Evolutionary conservation across 768 basidiomycete species (phyloP).

Genomic region (Xerocomus potaroensis): DNA sequence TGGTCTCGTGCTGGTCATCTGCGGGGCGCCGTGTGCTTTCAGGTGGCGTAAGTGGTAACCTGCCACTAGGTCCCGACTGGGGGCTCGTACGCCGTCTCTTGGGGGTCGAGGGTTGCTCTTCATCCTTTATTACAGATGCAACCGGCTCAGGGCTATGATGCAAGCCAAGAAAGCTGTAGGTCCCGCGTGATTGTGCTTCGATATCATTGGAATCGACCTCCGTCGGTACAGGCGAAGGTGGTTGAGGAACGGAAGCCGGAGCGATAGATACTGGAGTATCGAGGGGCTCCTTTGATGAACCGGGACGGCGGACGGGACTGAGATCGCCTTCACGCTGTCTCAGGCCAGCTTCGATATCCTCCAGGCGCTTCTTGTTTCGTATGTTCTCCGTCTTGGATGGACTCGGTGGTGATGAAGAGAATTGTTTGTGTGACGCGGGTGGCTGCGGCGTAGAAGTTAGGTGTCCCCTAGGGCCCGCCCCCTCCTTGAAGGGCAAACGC

Average conservation of each 20-base stretch:
- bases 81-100: constrained; percentile 18
- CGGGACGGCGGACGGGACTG: constrained; percentile 6
- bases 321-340: constrained; percentile 12
- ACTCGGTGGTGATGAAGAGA: background rate
- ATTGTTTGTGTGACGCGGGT: background rate
- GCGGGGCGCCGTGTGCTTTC: constrained; percentile 16
- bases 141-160: constrained; percentile 9
- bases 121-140: constrained; percentile 4
- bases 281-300: constrained; percentile 6
- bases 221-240: constrained; percentile 26
- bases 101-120: constrained; percentile 21
- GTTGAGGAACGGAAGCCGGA: constrained; percentile 9
- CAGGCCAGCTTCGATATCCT: constrained; percentile 17
- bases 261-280: background rate
- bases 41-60: constrained; percentile 25
- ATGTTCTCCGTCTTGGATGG: constrained; percentile 3
- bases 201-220: constrained; percentile 19
- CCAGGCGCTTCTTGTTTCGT: constrained; percentile 8
- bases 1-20: background rate
- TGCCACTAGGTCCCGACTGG: background rate
- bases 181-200: constrained; percentile 9
- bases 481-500: background rate
- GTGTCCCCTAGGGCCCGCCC: background rate
- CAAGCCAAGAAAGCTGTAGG: constrained; percentile 25
- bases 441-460: constrained; percentile 1